A percentile compares a stretch with the other conserved stretches of the same genome.
phyloP scores from a whole-genome alignment of 192 early-diverging fungal genomes.

The Podochytrium sp. region DNA sequence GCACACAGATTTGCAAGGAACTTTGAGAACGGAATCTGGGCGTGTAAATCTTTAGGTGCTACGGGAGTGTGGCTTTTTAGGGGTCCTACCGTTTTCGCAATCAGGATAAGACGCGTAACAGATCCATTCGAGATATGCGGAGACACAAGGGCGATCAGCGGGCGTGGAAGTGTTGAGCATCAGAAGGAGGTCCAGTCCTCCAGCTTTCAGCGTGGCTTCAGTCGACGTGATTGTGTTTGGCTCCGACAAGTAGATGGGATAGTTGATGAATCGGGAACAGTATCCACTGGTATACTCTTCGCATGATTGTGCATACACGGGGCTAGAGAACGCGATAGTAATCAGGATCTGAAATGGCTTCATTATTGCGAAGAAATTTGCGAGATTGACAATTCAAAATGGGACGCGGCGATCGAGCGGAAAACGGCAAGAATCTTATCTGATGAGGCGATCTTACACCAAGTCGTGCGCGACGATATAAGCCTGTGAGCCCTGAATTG shows the following conservation, averaged over 20 bases:
- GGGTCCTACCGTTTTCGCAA: neutral
- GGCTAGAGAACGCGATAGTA: no score
- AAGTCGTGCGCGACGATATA: no score
- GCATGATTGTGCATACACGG: no score
- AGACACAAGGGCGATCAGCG: neutral
- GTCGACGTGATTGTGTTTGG: neutral
- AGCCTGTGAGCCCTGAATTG: no score
- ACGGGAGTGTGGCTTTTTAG: no score
- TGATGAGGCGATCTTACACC: no score
- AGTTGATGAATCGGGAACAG: slow-evolving; percentile 1
- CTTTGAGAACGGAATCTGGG: neutral
- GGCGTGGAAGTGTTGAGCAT: neutral
- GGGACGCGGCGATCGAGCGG: no score
- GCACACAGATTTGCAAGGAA: neutral
- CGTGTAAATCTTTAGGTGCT: no score
- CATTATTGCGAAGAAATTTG: no score
- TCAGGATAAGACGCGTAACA: neutral
- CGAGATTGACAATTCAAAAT: no score
- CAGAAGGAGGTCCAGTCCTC: slow-evolving; percentile 10
- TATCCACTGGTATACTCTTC: neutral
- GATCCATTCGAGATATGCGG: neutral
- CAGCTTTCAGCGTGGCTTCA: neutral
- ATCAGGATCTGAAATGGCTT: no score
- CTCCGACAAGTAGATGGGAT: neutral
- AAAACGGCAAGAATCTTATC: no score